Evolutionary conservation across 345 rosid genomes (phyloP).

Genomic region (Citrus medica): DNA sequence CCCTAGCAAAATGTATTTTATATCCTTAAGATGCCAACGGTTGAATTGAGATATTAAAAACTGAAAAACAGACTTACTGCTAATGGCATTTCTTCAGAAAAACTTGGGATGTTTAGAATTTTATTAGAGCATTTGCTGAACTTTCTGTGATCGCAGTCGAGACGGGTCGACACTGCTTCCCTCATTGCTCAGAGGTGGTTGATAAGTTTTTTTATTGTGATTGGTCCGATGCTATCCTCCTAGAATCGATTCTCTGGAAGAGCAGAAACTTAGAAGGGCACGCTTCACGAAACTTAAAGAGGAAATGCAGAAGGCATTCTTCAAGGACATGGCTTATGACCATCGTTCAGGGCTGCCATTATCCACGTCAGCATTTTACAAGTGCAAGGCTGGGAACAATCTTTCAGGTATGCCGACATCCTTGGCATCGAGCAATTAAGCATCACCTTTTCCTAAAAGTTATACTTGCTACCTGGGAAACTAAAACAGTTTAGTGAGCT

Average conservation of each 20-base stretch:
- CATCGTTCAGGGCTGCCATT: slow-evolving; percentile 5
- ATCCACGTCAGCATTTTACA: background rate
- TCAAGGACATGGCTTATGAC: slow-evolving; percentile 35
- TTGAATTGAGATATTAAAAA: too few relatives aligned
- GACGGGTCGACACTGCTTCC: background rate
- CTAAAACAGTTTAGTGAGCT: background rate
- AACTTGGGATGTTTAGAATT: background rate
- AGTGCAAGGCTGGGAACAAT: too few relatives aligned
- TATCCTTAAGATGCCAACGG: too few relatives aligned
- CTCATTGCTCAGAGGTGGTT: slow-evolving; percentile 35
- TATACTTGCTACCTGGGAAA: background rate
- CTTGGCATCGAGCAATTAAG: background rate
- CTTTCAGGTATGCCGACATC: too few relatives aligned
- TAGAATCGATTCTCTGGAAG: slow-evolving; percentile 37
- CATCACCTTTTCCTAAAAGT: too few relatives aligned
- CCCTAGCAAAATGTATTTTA: too few relatives aligned
- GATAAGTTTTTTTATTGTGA: slow-evolving; percentile 13
- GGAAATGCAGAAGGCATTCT: slow-evolving; percentile 36
- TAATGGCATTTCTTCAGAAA: too few relatives aligned
- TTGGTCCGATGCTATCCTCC: slow-evolving; percentile 18
- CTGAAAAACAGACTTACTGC: too few relatives aligned
- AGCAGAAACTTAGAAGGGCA: slow-evolving; percentile 26
- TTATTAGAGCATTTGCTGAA: background rate
- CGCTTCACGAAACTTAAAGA: slow-evolving; percentile 42
- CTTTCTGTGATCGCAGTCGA: too few relatives aligned